Conservation (phyloP, 192 early-diverging fungal genomes). For the Linnemannia schmuckeri region DNA sequence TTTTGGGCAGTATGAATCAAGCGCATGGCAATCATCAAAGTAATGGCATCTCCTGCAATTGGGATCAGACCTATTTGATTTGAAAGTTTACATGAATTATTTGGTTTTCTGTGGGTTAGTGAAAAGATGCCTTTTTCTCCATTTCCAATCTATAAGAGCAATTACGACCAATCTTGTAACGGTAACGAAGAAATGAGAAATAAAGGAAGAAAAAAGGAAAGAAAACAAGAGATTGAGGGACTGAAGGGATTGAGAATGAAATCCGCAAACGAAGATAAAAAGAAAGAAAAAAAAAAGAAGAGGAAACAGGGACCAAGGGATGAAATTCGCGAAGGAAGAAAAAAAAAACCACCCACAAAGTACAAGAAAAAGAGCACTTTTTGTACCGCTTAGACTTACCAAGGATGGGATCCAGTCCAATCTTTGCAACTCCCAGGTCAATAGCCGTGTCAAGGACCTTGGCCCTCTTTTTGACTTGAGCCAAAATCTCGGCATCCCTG, state of each 20-base stretch:
- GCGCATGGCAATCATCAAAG: conserved; percentile 53
- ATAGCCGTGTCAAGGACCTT: conserved; percentile 61
- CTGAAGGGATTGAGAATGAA: no score
- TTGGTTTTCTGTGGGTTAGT: no score
- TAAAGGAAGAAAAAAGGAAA: neutral
- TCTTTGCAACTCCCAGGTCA: conserved; percentile 51
- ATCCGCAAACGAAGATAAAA: neutral
- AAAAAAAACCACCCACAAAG: neutral
- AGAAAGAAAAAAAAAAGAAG: neutral
- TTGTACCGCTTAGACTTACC: conserved; percentile 38
- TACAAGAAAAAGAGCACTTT: neutral
- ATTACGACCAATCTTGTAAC: neutral
- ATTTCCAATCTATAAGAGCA: neutral
- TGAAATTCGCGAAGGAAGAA: neutral
- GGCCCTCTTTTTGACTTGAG: conserved; percentile 60
- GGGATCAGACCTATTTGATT: conserved; percentile 62
- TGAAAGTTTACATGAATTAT: neutral
- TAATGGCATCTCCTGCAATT: conserved; percentile 61
- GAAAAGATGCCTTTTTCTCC: neutral
- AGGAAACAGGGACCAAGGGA: neutral
- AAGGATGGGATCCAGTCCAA: conserved; percentile 64
- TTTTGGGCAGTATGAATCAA: conserved; percentile 56
- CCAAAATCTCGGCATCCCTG: conserved; percentile 39
- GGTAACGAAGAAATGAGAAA: conserved; percentile 1
- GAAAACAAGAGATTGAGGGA: neutral